phyloP scores from a whole-genome alignment of 495 filamentous ascomycete species.

The Clohesyomyces aquaticus region DNA sequence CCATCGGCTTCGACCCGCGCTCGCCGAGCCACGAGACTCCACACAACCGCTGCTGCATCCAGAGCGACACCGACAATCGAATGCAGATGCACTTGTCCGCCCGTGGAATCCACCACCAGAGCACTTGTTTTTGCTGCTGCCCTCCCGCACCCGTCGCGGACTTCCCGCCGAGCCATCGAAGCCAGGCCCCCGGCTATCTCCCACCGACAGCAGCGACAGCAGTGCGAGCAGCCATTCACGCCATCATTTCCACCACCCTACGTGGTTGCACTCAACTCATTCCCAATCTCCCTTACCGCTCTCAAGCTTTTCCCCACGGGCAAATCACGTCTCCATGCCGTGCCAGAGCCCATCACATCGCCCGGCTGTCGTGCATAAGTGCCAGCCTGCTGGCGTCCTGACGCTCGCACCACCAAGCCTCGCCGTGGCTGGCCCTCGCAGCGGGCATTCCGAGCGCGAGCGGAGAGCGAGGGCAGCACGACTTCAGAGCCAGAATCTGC shows the following conservation, averaged over 20 bases:
- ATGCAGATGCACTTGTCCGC: no score
- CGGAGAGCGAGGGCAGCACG: not conserved
- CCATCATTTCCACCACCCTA: constrained; percentile 16
- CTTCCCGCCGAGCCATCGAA: constrained; percentile 10
- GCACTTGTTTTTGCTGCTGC: no score
- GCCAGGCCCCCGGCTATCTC: not conserved
- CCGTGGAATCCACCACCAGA: no score
- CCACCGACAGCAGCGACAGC: not conserved
- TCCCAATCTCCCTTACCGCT: constrained; percentile 29
- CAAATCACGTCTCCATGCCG: constrained; percentile 14
- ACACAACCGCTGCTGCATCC: no score
- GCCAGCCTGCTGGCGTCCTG: constrained; percentile 2
- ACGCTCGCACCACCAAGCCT: constrained; percentile 8
- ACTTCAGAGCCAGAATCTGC: no score
- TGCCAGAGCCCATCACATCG: constrained; percentile 15
- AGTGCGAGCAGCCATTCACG: not conserved
- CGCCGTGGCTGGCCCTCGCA: not conserved
- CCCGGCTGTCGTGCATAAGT: constrained; percentile 28
- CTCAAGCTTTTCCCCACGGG: constrained; percentile 5
- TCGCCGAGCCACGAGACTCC: not conserved
- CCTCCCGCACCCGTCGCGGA: not conserved
- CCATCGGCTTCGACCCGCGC: not conserved
- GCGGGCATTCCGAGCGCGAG: constrained; percentile 4
- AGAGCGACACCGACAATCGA: no score
- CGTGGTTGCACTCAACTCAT: not conserved